Evolutionary conservation across 2,329 filamentous ascomycete genomes (phyloP).

Genomic region (Aspergillus chevalieri): DNA sequence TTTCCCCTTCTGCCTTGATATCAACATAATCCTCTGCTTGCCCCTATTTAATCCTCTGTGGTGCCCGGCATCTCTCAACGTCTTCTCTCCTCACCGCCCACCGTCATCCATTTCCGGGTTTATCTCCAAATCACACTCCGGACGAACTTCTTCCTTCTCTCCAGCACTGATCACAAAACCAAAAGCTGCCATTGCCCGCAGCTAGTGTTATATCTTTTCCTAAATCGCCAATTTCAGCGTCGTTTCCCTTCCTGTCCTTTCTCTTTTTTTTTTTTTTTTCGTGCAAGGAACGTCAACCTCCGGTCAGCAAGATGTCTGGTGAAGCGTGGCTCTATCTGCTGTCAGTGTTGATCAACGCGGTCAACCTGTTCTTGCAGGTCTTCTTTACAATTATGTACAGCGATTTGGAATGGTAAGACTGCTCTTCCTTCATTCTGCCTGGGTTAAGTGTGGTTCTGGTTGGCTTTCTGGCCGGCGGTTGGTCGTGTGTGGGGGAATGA

Average conservation of each 20-base stretch:
- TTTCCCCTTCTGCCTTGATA: no score
- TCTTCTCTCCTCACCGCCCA: no score
- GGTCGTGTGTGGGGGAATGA: not conserved
- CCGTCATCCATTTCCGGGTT: no score
- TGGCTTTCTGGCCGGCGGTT: no score
- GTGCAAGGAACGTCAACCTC: not conserved
- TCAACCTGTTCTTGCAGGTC: constrained; percentile 98
- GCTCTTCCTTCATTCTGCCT: not conserved
- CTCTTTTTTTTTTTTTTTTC: not conserved
- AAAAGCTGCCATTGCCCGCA: not conserved
- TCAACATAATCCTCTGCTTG: no score
- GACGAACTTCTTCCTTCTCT: constrained; percentile 7
- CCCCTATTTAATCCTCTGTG: no score
- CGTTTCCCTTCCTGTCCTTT: not conserved
- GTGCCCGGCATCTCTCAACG: no score
- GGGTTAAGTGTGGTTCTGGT: not conserved
- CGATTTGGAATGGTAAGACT: constrained; percentile 93
- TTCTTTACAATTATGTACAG: constrained; percentile 99
- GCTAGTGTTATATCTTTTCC: not conserved
- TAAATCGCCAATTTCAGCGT: not conserved
- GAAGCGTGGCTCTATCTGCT: constrained; percentile 98
- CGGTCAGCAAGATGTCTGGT: constrained; percentile 68
- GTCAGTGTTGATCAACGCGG: constrained; percentile 97
- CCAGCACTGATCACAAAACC: constrained; percentile 3
- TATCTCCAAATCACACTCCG: not conserved